phyloP scores from a whole-genome alignment of 148 eudicot species.

The Cornus florida region DNA sequence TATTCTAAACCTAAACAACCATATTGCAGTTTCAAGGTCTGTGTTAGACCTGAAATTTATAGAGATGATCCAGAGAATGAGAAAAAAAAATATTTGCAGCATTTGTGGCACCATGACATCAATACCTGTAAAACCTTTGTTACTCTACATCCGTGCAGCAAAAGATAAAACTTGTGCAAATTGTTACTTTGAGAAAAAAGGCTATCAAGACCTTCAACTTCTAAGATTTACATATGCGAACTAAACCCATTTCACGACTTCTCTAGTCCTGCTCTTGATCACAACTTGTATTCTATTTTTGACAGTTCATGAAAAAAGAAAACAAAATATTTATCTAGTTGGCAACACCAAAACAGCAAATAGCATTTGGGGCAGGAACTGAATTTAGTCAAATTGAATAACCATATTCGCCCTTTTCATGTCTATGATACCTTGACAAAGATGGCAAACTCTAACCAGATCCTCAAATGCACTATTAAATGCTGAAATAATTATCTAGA shows the following conservation, averaged over 20 bases:
- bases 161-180: neutral
- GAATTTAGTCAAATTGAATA: neutral
- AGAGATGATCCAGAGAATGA: neutral
- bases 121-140: neutral
- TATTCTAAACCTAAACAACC: neutral
- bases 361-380: neutral
- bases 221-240: too few relatives aligned
- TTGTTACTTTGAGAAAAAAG: neutral
- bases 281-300: neutral
- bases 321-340: neutral
- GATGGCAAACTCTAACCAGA: too few relatives aligned
- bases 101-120: neutral
- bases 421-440: too few relatives aligned
- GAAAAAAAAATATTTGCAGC: neutral
- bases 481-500: too few relatives aligned
- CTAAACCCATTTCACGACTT: neutral
- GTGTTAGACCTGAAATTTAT: neutral
- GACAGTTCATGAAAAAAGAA: too few relatives aligned
- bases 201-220: neutral
- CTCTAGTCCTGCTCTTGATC: neutral
- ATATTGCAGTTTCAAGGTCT: neutral
- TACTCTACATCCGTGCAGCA: too few relatives aligned
- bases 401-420: neutral
- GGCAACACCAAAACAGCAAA: neutral
- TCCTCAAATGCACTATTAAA: too few relatives aligned